Conservation (phyloP, 352 stramenopile species). For the Lagenidium giganteum region DNA sequence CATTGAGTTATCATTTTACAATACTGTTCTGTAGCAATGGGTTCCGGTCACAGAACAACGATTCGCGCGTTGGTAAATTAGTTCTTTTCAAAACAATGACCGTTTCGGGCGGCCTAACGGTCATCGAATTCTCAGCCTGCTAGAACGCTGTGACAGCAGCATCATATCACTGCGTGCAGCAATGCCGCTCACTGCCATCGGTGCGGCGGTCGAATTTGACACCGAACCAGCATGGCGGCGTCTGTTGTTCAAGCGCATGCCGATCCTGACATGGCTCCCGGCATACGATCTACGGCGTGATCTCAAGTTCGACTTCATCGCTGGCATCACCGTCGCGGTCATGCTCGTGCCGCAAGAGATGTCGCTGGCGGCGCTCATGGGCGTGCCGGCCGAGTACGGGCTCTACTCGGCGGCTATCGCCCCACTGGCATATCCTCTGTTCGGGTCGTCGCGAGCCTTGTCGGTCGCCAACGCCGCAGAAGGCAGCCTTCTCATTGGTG, state of each 20-base stretch:
- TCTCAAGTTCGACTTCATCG: conserved; percentile 63
- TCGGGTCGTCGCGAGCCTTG: conserved; percentile 53
- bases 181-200: too few relatives aligned
- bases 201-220: too few relatives aligned
- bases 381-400: conserved; percentile 59
- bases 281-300: conserved; percentile 52
- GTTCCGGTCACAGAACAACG: too few relatives aligned
- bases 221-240: too few relatives aligned
- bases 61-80: too few relatives aligned
- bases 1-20: too few relatives aligned
- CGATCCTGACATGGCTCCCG: conserved; percentile 71
- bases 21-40: too few relatives aligned
- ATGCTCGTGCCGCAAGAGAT: conserved; percentile 93
- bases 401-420: conserved; percentile 68
- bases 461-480: conserved; percentile 68
- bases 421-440: conserved; percentile 67
- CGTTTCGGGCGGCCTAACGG: too few relatives aligned
- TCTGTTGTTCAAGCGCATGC: conserved; percentile 39
- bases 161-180: too few relatives aligned
- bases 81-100: too few relatives aligned
- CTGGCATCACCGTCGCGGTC: conserved; percentile 72
- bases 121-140: too few relatives aligned
- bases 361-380: conserved; percentile 88
- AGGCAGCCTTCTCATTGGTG: conserved; percentile 56
- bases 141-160: too few relatives aligned